phyloP scores from a whole-genome alignment of 140 eudicot genomes.

The Ambrosia hybrid region DNA sequence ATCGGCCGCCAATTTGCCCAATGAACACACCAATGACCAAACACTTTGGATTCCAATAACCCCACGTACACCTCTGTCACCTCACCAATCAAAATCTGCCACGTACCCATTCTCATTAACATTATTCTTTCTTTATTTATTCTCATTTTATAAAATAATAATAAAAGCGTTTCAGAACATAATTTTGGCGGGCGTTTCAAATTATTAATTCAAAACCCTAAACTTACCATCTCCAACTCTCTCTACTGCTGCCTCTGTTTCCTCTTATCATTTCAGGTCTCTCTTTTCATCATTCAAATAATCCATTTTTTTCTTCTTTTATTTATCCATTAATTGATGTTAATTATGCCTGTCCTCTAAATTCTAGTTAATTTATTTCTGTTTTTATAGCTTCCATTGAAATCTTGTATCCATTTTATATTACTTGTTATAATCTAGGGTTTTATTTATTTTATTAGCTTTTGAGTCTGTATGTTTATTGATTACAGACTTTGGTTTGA shows the following conservation, averaged over 20 bases:
- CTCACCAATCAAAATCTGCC: conserved; percentile 8
- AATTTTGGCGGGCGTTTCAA: conserved; percentile 60
- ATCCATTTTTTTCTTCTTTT: not conserved
- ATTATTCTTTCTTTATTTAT: too few species aligned
- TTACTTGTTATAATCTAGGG: not conserved
- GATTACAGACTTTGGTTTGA: not conserved
- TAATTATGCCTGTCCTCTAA: too few species aligned
- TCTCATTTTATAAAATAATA: too few species aligned
- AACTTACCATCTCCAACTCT: not conserved
- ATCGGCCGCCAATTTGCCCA: conserved; percentile 21
- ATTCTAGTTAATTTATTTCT: conserved; percentile 5
- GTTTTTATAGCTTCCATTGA: conserved; percentile 15
- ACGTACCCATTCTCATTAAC: conserved; percentile 16
- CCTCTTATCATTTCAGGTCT: conserved; percentile 17
- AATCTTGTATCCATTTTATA: not conserved
- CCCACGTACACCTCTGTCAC: conserved; percentile 38
- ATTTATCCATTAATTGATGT: too few species aligned
- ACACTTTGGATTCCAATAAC: conserved; percentile 23
- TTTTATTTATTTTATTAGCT: not conserved
- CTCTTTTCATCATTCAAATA: not conserved
- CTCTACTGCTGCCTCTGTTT: not conserved
- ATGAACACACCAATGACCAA: too few species aligned
- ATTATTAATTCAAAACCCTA: conserved; percentile 34
- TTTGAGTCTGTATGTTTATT: not conserved
- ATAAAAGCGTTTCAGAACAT: too few species aligned